phyloP scores from a whole-genome alignment of 2,329 filamentous ascomycete genomes.

The Colletotrichum gigasporum region DNA sequence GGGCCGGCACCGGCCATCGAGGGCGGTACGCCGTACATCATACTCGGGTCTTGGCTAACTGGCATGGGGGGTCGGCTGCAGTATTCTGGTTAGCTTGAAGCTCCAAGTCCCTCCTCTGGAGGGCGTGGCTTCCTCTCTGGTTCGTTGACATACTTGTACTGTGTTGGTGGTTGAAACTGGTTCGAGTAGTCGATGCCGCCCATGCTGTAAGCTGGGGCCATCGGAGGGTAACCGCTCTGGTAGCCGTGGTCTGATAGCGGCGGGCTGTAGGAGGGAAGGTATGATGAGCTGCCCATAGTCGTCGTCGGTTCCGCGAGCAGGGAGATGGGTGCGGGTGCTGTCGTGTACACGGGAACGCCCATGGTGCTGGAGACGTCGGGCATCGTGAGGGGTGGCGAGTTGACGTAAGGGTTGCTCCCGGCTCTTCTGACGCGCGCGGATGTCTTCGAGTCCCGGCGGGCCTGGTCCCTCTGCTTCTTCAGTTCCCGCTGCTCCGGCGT shows the following conservation, averaged over 20 bases:
- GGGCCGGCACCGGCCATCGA: slow-evolving; percentile 45
- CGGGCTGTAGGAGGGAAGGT: slow-evolving; percentile 60
- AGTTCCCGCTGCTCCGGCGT: slow-evolving; percentile 70
- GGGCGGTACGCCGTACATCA: slow-evolving; percentile 55
- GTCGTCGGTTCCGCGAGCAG: slow-evolving; percentile 60
- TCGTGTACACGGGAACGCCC: slow-evolving; percentile 60
- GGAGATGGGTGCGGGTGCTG: slow-evolving; percentile 59
- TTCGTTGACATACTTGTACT: slow-evolving; percentile 50
- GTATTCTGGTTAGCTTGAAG: slow-evolving; percentile 21
- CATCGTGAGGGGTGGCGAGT: slow-evolving; percentile 53
- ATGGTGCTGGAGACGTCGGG: slow-evolving; percentile 53
- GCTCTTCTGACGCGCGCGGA: slow-evolving; percentile 60
- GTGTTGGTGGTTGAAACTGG: slow-evolving; percentile 42
- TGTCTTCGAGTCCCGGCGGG: slow-evolving; percentile 66
- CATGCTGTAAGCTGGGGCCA: slow-evolving; percentile 53
- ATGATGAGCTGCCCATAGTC: slow-evolving; percentile 51
- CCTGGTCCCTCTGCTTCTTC: slow-evolving; percentile 69
- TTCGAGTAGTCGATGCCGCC: slow-evolving; percentile 52
- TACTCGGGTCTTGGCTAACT: slow-evolving; percentile 46
- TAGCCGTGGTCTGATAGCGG: slow-evolving; percentile 54
- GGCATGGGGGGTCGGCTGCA: slow-evolving; percentile 51
- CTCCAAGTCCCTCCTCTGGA: background rate
- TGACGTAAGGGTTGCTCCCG: slow-evolving; percentile 53
- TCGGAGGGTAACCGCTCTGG: slow-evolving; percentile 41
- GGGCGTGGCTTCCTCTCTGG: background rate